A percentile compares a stretch with the other conserved stretches of the same genome.
phyloP scores from a whole-genome alignment of 78 protist genomes.

The Tieghemostelium lacteum region DNA sequence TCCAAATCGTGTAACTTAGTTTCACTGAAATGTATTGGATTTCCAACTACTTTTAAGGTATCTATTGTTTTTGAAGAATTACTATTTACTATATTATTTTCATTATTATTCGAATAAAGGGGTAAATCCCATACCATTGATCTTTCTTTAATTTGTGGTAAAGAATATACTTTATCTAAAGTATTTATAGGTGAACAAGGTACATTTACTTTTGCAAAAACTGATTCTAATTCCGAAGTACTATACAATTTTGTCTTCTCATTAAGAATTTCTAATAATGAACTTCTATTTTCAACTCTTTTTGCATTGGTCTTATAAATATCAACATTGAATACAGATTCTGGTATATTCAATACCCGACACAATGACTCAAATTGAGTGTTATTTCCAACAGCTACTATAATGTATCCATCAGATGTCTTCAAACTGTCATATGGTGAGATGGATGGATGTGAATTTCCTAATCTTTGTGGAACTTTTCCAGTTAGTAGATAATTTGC shows the following conservation, averaged over 20 bases:
- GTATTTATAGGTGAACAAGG: slow-evolving; percentile 73
- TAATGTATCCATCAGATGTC: slow-evolving; percentile 57
- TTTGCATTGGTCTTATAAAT: neutral
- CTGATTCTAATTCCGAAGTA: neutral
- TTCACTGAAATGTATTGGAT: slow-evolving; percentile 78
- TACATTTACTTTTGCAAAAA: slow-evolving; percentile 34
- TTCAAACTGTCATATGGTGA: slow-evolving; percentile 50
- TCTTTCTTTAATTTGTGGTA: slow-evolving; percentile 56
- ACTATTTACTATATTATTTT: neutral
- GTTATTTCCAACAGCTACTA: slow-evolving; percentile 72
- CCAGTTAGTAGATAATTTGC: slow-evolving; percentile 53
- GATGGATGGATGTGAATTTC: slow-evolving; percentile 80
- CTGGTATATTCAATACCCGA: neutral
- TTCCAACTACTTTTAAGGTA: slow-evolving; percentile 38
- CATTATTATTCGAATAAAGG: neutral
- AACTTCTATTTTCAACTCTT: slow-evolving; percentile 53
- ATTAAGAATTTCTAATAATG: slow-evolving; percentile 1
- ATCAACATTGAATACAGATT: neutral
- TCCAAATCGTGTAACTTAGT: slow-evolving; percentile 16
- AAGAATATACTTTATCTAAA: slow-evolving; percentile 38
- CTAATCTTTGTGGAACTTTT: slow-evolving; percentile 37
- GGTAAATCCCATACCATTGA: slow-evolving; percentile 54
- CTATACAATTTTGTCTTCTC: neutral
- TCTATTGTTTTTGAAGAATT: neutral
- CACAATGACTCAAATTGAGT: slow-evolving; percentile 57